Evolutionary conservation across 805 yeast genomes (phyloP).

Genomic region (Starmerella apis): DNA sequence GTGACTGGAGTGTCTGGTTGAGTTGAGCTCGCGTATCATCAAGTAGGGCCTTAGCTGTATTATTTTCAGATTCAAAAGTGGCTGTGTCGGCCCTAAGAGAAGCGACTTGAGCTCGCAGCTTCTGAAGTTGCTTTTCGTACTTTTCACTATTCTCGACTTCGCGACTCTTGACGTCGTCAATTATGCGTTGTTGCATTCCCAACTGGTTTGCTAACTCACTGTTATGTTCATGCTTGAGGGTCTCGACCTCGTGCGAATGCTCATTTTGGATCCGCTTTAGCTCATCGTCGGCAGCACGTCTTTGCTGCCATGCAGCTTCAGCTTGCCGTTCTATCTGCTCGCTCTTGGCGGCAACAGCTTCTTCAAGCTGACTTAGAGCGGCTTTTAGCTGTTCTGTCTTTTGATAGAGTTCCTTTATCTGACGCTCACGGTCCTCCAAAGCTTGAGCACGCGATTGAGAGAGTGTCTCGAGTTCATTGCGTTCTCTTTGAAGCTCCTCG

Average conservation of each 20-base stretch:
- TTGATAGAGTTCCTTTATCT: neutral
- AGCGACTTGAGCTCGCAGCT: constrained; percentile 4
- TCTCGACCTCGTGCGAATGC: neutral
- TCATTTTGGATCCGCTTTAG: neutral
- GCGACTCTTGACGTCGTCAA: neutral
- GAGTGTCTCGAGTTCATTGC: neutral
- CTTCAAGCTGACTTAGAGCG: neutral
- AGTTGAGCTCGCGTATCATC: constrained; percentile 4
- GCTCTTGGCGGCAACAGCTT: neutral
- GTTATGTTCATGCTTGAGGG: neutral
- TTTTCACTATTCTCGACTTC: neutral
- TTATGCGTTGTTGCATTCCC: constrained; percentile 1
- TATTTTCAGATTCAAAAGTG: neutral
- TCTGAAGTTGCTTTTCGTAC: constrained; percentile 1
- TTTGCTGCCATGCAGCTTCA: constrained; percentile 3
- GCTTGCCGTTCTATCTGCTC: neutral
- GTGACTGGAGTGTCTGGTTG: neutral
- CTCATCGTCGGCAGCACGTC: neutral
- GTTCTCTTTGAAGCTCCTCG: neutral
- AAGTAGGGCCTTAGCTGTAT: neutral
- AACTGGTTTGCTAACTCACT: constrained; percentile 2
- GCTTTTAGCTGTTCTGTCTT: neutral
- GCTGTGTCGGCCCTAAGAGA: constrained; percentile 1
- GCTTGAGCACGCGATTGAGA: neutral
- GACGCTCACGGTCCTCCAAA: neutral